phyloP scores from a whole-genome alignment of 73 alveolate species.

The Tetrahymena borealis region DNA sequence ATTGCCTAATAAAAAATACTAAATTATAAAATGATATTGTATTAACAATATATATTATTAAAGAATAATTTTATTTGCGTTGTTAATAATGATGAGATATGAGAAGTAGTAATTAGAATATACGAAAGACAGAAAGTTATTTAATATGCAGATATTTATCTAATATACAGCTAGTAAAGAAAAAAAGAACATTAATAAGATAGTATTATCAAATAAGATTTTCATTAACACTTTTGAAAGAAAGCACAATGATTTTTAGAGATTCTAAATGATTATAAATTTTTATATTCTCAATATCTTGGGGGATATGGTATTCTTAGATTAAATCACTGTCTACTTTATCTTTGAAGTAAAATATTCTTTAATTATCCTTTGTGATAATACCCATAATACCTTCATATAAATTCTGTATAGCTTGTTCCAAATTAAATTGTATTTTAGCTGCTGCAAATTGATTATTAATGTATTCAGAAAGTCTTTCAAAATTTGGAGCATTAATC shows the following conservation, averaged over 20 bases:
- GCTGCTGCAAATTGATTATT: not conserved
- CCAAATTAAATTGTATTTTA: not conserved
- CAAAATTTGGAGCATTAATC: too few relatives aligned
- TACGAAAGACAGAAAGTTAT: too few relatives aligned
- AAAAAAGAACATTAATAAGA: too few relatives aligned
- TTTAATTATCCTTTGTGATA: not conserved
- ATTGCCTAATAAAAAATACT: too few relatives aligned
- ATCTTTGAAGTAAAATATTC: not conserved
- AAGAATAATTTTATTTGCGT: too few relatives aligned
- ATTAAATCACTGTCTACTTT: not conserved
- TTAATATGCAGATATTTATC: too few relatives aligned
- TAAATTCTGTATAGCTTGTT: not conserved
- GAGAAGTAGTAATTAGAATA: too few relatives aligned
- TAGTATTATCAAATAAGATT: not conserved
- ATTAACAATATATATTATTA: too few relatives aligned
- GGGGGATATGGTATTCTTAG: not conserved
- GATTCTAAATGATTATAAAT: not conserved
- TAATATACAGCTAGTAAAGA: too few relatives aligned
- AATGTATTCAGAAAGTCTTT: too few relatives aligned
- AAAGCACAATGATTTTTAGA: not conserved
- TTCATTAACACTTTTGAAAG: not conserved
- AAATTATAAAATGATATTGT: too few relatives aligned
- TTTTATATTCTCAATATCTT: not conserved
- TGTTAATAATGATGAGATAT: too few relatives aligned
- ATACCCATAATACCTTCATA: not conserved